These are phyloP conservation scores for Dactylis glomerata DNA, from an alignment of 176 grass and related monocot genomes.

Conservation along the genomic window DNA sequence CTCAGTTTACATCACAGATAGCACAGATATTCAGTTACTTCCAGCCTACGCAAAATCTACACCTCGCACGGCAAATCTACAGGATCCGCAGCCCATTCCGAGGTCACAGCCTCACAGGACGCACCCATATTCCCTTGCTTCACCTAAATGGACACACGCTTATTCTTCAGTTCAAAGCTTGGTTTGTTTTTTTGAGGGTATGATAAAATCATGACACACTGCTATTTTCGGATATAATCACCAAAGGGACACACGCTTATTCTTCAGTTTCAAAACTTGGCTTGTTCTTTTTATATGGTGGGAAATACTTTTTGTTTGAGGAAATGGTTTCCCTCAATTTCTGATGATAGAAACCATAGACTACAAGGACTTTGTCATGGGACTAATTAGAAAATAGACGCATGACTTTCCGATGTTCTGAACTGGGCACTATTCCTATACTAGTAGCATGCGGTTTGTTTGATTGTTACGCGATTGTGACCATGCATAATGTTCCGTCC, in stretches of 20 bases:
- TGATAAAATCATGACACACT: too few relatives aligned
- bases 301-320: too few relatives aligned
- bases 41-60: background rate
- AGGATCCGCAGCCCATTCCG: background rate
- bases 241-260: background rate
- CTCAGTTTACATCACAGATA: background rate
- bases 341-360: too few relatives aligned
- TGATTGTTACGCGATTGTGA: background rate
- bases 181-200: too few relatives aligned
- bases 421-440: background rate
- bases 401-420: background rate
- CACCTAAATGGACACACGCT: too few relatives aligned
- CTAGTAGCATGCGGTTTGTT: background rate
- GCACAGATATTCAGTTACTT: background rate
- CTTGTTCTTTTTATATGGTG: background rate
- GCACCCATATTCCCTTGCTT: background rate
- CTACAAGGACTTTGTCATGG: background rate
- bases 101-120: background rate
- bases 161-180: too few relatives aligned
- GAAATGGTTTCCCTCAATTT: too few relatives aligned
- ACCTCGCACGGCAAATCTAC: background rate
- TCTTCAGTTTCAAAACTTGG: background rate
- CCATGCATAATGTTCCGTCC: background rate
- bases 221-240: background rate
- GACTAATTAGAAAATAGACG: background rate